phyloP scores from a whole-genome alignment of 495 filamentous ascomycete genomes.

The Aspergillus steynii region DNA sequence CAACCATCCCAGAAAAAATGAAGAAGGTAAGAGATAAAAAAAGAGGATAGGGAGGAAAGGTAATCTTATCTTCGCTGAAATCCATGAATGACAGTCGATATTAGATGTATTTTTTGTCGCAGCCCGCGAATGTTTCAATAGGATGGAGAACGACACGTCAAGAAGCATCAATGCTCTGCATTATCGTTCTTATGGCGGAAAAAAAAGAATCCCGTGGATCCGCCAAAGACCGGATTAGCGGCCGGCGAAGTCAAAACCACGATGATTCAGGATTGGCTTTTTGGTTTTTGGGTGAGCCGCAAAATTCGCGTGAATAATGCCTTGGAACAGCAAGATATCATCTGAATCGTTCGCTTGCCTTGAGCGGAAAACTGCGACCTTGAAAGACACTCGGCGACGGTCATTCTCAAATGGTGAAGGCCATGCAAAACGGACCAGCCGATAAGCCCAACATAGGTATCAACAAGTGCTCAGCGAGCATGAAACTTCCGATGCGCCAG shows the following conservation, averaged over 20 bases:
- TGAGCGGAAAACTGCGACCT: neutral
- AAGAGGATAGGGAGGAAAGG: slow-evolving; percentile 16
- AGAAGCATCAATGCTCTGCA: neutral
- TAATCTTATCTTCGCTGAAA: slow-evolving; percentile 1
- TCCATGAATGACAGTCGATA: neutral
- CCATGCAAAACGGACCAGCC: neutral
- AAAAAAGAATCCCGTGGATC: neutral
- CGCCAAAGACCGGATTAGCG: neutral
- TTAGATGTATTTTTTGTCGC: neutral
- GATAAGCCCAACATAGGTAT: neutral
- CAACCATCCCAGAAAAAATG: slow-evolving; percentile 9
- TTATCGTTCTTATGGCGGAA: neutral
- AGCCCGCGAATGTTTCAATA: neutral
- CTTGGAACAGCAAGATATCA: neutral
- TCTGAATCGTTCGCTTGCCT: neutral
- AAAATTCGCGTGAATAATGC: neutral
- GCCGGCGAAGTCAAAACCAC: neutral
- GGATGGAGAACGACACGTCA: neutral
- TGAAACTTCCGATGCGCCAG: neutral
- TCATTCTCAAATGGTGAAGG: neutral
- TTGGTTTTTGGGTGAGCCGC: neutral
- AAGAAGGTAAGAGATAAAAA: slow-evolving; percentile 7
- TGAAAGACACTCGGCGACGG: neutral
- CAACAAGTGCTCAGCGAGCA: neutral
- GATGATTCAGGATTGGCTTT: neutral